phyloP scores from a whole-genome alignment of 108 stramenopile genomes.

The Cyclotella distinguenda region DNA sequence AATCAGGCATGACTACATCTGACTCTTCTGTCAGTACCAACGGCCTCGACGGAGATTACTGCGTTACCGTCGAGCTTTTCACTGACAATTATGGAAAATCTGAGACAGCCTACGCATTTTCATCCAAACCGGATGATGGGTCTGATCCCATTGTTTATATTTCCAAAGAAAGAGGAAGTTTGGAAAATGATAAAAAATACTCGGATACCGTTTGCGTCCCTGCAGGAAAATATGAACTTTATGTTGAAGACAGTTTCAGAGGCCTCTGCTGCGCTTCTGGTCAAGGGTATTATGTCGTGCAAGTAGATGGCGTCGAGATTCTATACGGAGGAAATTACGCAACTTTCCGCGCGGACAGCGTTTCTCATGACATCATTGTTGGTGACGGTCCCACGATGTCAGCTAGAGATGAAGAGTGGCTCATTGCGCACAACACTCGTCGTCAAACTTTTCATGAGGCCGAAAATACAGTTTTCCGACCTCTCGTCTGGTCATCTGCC shows the following conservation, averaged over 20 bases:
- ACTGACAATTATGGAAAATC: slow-evolving; percentile 22
- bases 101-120: slow-evolving; percentile 23
- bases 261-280: slow-evolving; percentile 11
- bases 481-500: slow-evolving; percentile 26
- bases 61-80: slow-evolving; percentile 17
- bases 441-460: slow-evolving; percentile 22
- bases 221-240: slow-evolving; percentile 8
- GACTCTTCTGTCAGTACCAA: background rate
- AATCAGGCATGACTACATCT: background rate
- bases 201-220: slow-evolving; percentile 15
- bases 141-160: slow-evolving; percentile 4
- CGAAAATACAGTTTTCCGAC: background rate
- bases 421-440: slow-evolving; percentile 29
- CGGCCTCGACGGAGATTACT: slow-evolving; percentile 6
- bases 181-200: slow-evolving; percentile 8
- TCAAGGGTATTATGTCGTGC: slow-evolving; percentile 18
- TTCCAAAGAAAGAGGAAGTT: background rate
- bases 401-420: slow-evolving; percentile 15
- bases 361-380: slow-evolving; percentile 10
- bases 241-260: slow-evolving; percentile 8
- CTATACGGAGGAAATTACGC: slow-evolving; percentile 11
- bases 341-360: background rate
- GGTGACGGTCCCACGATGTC: slow-evolving; percentile 11
- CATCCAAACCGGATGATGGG: background rate
- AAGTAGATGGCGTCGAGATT: slow-evolving; percentile 25